Conservation (phyloP, 805 yeast genomes). For the Myxozyma sirexii region DNA sequence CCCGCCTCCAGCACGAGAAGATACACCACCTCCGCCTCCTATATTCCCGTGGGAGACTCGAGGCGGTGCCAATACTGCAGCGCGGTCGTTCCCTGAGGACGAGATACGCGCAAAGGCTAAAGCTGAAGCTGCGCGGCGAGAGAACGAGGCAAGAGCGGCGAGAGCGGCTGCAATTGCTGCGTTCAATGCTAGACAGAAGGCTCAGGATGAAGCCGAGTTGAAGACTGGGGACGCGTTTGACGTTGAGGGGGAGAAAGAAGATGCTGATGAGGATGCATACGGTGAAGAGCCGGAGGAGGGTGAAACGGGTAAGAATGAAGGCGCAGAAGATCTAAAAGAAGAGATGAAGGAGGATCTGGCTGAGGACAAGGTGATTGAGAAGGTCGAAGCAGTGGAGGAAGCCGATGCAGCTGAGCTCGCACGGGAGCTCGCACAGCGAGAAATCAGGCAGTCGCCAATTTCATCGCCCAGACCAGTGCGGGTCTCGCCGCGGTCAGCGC, state of each 20-base stretch:
- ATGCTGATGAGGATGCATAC: slow-evolving; percentile 12
- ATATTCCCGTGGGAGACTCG: slow-evolving; percentile 34
- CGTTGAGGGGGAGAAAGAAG: neutral
- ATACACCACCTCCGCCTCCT: slow-evolving; percentile 21
- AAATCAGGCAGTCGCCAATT: neutral
- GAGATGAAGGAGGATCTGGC: slow-evolving; percentile 29
- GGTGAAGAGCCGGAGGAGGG: neutral
- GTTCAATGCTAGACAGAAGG: neutral
- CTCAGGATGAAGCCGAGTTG: neutral
- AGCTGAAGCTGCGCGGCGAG: slow-evolving; percentile 1
- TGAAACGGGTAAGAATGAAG: neutral
- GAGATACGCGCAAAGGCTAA: neutral
- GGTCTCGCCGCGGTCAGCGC: neutral
- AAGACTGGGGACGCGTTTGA: slow-evolving; percentile 1
- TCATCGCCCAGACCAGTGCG: neutral
- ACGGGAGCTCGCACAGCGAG: neutral
- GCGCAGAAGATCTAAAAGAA: slow-evolving; percentile 10
- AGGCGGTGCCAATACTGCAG: slow-evolving; percentile 1
- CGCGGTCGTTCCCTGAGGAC: slow-evolving; percentile 31
- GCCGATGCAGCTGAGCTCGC: neutral
- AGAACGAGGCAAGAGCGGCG: neutral
- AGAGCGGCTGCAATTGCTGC: neutral
- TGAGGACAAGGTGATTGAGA: slow-evolving; percentile 22
- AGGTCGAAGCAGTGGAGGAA: neutral
- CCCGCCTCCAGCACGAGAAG: slow-evolving; percentile 2